Evolutionary conservation across 257 asterid genomes (phyloP).

Genomic region (Capsicum baccatum): DNA sequence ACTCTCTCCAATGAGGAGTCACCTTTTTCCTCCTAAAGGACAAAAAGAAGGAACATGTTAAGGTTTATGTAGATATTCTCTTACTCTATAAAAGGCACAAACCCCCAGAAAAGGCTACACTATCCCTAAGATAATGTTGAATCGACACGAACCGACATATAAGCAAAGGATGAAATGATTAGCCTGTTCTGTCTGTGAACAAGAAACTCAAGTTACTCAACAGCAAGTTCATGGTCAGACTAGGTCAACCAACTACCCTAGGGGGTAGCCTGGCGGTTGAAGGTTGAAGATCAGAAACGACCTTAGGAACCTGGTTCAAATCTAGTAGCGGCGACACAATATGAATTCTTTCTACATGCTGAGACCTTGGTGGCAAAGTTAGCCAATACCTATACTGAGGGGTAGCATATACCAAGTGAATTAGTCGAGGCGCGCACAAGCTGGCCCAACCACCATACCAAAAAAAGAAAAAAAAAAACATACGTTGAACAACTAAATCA

Average conservation of each 20-base stretch:
- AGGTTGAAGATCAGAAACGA: slow-evolving; percentile 9
- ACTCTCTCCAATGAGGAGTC: slow-evolving; percentile 33
- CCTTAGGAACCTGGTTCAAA: slow-evolving; percentile 14
- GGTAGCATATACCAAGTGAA: neutral
- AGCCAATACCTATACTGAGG: neutral
- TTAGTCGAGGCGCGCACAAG: neutral
- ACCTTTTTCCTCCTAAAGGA: slow-evolving; percentile 31
- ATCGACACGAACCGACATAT: neutral
- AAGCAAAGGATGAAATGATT: neutral
- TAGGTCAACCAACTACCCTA: neutral
- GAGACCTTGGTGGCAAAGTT: neutral
- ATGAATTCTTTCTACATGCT: slow-evolving; percentile 2
- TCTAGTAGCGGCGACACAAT: neutral
- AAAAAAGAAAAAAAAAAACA: neutral
- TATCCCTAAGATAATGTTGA: neutral
- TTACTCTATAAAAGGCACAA: neutral
- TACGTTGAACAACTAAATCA: slow-evolving; percentile 11
- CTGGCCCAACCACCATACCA: neutral
- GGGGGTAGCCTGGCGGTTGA: neutral
- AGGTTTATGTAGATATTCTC: slow-evolving; percentile 2
- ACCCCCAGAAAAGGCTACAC: neutral
- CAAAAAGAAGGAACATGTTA: neutral
- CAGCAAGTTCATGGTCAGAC: neutral
- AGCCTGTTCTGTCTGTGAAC: slow-evolving; percentile 10
- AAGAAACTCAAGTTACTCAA: slow-evolving; percentile 20